Evolutionary conservation across 345 rosid species (phyloP), one percentile per base, ranked within the genome.

Genomic region (Acer negundo): DNA sequence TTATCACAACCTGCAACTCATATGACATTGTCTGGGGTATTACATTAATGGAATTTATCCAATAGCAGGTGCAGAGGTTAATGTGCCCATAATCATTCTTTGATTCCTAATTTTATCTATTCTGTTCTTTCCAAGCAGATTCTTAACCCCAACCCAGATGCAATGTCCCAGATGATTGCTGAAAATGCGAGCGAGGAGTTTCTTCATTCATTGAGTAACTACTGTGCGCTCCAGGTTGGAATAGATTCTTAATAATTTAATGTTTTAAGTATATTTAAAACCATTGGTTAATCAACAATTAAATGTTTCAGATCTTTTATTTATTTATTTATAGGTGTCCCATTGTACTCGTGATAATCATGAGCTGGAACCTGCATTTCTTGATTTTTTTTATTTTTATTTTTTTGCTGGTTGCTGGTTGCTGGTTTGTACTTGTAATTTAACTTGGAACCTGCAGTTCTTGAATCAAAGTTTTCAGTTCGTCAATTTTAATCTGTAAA

Each of bases 131-230:
- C 66, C 38, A 26, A 75, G 85, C 91, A 95, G 99, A 95, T 95
- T 85, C 97, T 95, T 74, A 95, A 93, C 78, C 99, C 99, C 76
- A 93, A 95, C 79, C 99, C 99, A 69, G 96, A 95, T 85, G 98
- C 98, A 7, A 95, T 95, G 98, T 95, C 98, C 62, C 93, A 93
- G 82, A 78, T 95, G 91, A 93, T 95, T 62, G 89, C 95, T 40
- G 99, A 95, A 84, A 93, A 90, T 89, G 97, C 99, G 49, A 95
- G 99, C 61, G 99, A 95, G 80, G 99, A 95, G 44, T 95, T 95
- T 81, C 86, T 95, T 67, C 66, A 95, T 79, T 90, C 93, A 68
- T 83, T 95, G 90, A 95, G 99, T 82, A 95, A 95, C 85, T 95
- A 95, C 79, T 95, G 98, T 75, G 98, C 97, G 67, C 96, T 92